Conservation (phyloP, 345 rosid species). For the Limnanthes douglasii region DNA sequence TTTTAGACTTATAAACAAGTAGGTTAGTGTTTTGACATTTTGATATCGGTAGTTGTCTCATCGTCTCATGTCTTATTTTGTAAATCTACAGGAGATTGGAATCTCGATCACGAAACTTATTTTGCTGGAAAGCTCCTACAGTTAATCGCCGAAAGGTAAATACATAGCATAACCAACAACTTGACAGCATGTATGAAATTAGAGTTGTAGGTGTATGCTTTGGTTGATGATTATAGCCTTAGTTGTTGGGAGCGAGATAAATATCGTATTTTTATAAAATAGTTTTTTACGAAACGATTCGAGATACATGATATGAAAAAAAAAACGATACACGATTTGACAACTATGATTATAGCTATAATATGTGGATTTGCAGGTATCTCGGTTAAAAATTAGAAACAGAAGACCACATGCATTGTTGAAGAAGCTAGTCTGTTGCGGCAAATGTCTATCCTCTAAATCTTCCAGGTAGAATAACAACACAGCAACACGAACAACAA, state of each 20-base stretch:
- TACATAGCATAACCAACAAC: neutral
- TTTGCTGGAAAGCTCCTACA: conserved; percentile 78
- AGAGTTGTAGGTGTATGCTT: neutral
- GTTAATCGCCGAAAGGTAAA: conserved; percentile 61
- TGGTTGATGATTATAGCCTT: neutral
- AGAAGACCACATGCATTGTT: conserved; percentile 45
- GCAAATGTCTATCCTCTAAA: conserved; percentile 44
- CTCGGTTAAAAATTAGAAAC: conserved; percentile 41
- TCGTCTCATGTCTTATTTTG: conserved; percentile 2
- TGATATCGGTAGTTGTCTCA: neutral
- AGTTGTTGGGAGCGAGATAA: neutral
- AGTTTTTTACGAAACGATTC: neutral
- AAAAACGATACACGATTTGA: neutral
- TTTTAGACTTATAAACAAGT: no score
- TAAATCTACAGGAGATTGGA: conserved; percentile 66
- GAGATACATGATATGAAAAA: no score
- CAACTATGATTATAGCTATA: neutral
- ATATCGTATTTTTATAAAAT: neutral
- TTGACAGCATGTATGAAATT: neutral
- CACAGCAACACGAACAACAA: no score
- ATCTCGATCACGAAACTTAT: conserved; percentile 71
- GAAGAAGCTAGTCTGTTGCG: conserved; percentile 69
- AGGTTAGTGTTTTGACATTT: no score
- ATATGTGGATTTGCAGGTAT: conserved; percentile 28
- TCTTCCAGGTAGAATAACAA: conserved; percentile 41